Evolutionary conservation across 345 rosid species (phyloP).

Genomic region (Ricinus communis): DNA sequence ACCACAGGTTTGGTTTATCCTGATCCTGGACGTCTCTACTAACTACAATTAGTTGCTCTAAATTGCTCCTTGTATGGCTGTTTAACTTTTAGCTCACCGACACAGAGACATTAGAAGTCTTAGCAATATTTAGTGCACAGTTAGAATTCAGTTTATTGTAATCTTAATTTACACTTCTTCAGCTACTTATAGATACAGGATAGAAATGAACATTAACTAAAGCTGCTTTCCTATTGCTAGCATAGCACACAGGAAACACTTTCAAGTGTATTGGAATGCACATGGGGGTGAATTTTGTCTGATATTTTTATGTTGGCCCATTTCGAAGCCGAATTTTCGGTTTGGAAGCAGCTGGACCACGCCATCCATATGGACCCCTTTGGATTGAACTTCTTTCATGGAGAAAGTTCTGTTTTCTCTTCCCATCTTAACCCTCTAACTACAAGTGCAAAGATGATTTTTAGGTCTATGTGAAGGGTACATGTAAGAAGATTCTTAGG

Average conservation of each 20-base stretch:
- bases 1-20: background rate
- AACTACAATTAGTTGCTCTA: too few species aligned
- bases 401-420: background rate
- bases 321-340: constrained; percentile 11
- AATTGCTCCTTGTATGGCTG: too few species aligned
- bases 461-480: background rate
- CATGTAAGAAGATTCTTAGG: too few species aligned
- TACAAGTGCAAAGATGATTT: too few species aligned
- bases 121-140: too few species aligned
- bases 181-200: too few species aligned
- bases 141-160: too few species aligned
- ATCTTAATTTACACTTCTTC: too few species aligned
- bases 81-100: too few species aligned
- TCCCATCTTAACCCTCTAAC: background rate
- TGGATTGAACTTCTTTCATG: background rate
- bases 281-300: constrained; percentile 20
- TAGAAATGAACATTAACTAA: background rate
- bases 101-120: too few species aligned
- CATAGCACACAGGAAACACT: background rate
- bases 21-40: too few species aligned
- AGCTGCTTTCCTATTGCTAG: background rate
- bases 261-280: constrained; percentile 21
- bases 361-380: constrained; percentile 2
- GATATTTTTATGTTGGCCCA: constrained; percentile 14
- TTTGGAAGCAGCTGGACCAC: constrained; percentile 37